These are phyloP conservation scores for Colletotrichum gloeosporioides DNA, from an alignment of 2,329 filamentous ascomycete genomes.

Conservation along the genomic window DNA sequence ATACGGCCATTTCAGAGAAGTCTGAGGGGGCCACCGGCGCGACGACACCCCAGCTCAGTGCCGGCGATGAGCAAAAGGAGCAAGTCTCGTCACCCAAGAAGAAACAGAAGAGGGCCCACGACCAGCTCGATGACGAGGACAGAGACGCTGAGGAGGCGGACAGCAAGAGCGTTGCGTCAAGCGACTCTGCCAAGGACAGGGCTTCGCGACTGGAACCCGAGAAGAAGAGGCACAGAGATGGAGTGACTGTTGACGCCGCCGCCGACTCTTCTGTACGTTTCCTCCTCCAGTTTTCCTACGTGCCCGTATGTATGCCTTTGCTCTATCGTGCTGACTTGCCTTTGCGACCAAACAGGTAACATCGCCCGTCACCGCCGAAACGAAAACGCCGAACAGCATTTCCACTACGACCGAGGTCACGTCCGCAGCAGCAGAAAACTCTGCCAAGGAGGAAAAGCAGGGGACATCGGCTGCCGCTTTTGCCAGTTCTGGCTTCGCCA, in stretches of 20 bases:
- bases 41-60: constrained; percentile 29
- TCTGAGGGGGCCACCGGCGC: constrained; percentile 26
- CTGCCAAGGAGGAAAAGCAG: constrained; percentile 20
- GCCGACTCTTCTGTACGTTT: neutral
- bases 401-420: constrained; percentile 28
- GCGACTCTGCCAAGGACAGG: constrained; percentile 53
- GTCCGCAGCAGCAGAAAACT: constrained; percentile 20
- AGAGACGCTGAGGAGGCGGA: constrained; percentile 49
- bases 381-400: neutral
- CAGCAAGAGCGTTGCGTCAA: constrained; percentile 44
- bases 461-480: constrained; percentile 67
- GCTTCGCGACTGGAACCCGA: constrained; percentile 59
- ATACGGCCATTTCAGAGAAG: constrained; percentile 66
- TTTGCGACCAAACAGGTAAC: neutral
- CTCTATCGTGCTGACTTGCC: neutral
- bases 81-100: constrained; percentile 67
- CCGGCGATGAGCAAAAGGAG: constrained; percentile 50
- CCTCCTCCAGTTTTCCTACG: neutral
- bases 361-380: neutral
- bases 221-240: constrained; percentile 68
- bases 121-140: constrained; percentile 57
- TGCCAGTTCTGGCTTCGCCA: constrained; percentile 70
- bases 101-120: constrained; percentile 66
- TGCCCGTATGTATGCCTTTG: neutral
- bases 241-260: constrained; percentile 31